Base-by-base conservation (phyloP, 768 basidiomycete genomes). In the Gloeopeniophorella convolvens region DNA sequence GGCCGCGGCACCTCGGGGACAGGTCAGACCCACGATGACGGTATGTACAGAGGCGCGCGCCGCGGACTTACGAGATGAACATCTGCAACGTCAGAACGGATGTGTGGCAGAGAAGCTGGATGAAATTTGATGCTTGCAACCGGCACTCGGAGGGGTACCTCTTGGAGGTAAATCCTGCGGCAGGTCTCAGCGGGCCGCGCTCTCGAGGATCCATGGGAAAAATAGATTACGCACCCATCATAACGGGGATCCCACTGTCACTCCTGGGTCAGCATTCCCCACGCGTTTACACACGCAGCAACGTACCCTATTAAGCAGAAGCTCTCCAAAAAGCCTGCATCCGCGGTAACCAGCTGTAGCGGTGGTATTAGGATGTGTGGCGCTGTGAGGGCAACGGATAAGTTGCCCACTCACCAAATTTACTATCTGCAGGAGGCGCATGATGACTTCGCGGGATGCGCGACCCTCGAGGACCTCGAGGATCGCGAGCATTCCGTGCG, bases 81-180 rank as follows among this genome's bases (percentile, higher is more conserved):
- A 97, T 98, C 63, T 98, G 95, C 32, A 98, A 70, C 2, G 95
- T 99, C 55, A 96, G 68, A 10, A 92, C 84, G 2, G 95, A 97
- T 0, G 92, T 88, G 62, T 92, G 83, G 64, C 95, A 96, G 21
- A 98, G 77, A 12, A 94, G 69, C 23, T 89, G 83, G 45, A 99
- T 89, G 66, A 98, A 97, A 60, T 89, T 83, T 2, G 96, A 97
- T 0, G 94, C 95, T 62, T 97, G 89, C n/a, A 89, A 67, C 30
- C 96, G 82, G 60, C 93, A 96, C 63, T 96, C 93, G 11, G 88
- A 82, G 1, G 93, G 84, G 62, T 89, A 91, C 59, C 87, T 90
- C 72, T 95, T 97, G 10, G 90, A 91, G 0, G 95, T 93, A 63
- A 94, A 98, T 37, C 84, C 89, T 89, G 56, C 21, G 15, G 28